Evolutionary conservation across 1,284 basidiomycete species (phyloP), one percentile per base, ranked within the genome.

Genomic region (Pterula multifida): DNA sequence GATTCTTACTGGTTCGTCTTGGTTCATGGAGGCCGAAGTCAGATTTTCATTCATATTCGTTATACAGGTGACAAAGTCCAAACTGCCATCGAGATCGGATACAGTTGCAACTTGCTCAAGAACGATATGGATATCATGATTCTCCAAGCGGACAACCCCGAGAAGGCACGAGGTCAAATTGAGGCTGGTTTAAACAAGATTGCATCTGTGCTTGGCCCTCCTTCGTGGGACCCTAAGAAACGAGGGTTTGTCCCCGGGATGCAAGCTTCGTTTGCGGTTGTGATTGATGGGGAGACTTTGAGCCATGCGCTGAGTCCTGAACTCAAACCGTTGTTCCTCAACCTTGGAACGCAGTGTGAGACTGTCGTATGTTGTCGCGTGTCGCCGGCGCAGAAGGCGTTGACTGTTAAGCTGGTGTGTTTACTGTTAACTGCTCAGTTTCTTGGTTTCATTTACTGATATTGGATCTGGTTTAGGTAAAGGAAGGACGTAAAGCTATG

Each of bases 361-460:
- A 95, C 94, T 1, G 94, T 98, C 17, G 91, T 98, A 23, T 98
- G 94, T 63, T 98, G 94, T 68, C 85, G 95, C 59, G 94, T 98
- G 9, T 93, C 90, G 12, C 94, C 94, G 0, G 90, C 92, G 0
- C 94, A 98, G 69, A 98, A 98, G 69, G 94, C 94, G 12, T 70
- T 93, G 62, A 95, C 91, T 3, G 95, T 98, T 58, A 91, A 90
- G 61, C 69, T 98, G 58, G 90, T 89, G 61, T 48, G 80, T 70
- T 11, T 3, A 15, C 21, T 6, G 21, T 47, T 50, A 6, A 11
- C 19, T 19, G 6, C 21, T 47, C 45, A 45, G n/a, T n/a, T 45
- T 42, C 23, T 15, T 24, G 24, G 36, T 26, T 45, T 36, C 47
- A 17, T 2, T 48, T n/a, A 22, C 51, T 32, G 28, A 15, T 17